Base-by-base conservation (phyloP, 225 moss, liverwort and hornwort genomes). In the Asterella californica region DNA sequence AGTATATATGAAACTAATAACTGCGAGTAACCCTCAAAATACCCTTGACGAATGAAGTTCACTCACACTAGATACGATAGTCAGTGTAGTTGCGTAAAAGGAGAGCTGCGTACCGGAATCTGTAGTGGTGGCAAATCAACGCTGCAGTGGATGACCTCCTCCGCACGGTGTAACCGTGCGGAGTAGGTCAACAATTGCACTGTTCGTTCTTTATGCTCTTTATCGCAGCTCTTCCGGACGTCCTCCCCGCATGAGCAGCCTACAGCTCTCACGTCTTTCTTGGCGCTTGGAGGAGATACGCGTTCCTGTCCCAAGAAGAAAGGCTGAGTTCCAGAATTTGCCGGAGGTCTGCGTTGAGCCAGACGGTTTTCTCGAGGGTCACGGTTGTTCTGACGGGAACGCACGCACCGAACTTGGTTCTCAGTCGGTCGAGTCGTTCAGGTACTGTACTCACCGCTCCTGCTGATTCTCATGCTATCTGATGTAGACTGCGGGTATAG, bases 101-200 rank as follows among this genome's bases (percentile, higher is more conserved):
- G 15, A 57, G 0, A 57, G n/a, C n/a, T n/a, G n/a, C 57, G 57
- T 64, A 64, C 64, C 64, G 30, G 27, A 64, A 64, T 64, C 9
- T 32, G 64, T 8, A 27, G 6, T 64, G 27, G 64, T 24, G 24
- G 5, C 57, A 57, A n/a, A n/a, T n/a, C 64, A 45, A 18, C 71
- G n/a, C n/a, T n/a, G 0, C 47, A 47, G 48, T 72, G 1, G 72
- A 27, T 18, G 15, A 49, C 19, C 18, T 15, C 18, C 5, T 6
- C 74, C 74, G 74, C 34, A 32, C 19, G 74, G 74, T 53, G 52
- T 33, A 74, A 74, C 74, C n/a, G 74, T 18, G 54, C 74, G 74
- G 53, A 33, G 52, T 17, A 18, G 17, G 36, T 2, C 2, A 6
- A 54, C 72, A 21, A 72, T 12, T 10, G 21, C 27, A 47, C 49